Evolutionary conservation across 805 yeast genomes (phyloP).

Genomic region (Vanderwaltozyma yarrowii): DNA sequence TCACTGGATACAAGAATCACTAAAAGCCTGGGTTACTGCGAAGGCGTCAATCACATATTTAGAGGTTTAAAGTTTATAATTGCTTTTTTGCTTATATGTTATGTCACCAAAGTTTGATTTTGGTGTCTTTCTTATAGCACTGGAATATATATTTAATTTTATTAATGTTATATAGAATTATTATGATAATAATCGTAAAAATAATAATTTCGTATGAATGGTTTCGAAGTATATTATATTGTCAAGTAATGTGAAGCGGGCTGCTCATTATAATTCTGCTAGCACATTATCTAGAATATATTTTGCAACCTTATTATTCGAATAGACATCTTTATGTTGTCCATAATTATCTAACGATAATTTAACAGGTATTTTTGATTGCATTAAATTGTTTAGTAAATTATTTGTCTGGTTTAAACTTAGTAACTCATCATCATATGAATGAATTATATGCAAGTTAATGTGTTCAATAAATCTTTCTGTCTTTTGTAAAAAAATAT

Average conservation of each 20-base stretch:
- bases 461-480: constrained; percentile 1
- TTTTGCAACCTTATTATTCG: constrained; percentile 31
- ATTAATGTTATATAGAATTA: too few relatives aligned
- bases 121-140: too few relatives aligned
- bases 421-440: constrained; percentile 57
- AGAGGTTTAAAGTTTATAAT: not conserved
- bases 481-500: not conserved
- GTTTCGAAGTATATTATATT: too few relatives aligned
- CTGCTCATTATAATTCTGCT: too few relatives aligned
- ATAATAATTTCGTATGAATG: too few relatives aligned
- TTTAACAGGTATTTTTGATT: constrained; percentile 9
- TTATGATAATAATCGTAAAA: too few relatives aligned
- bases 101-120: too few relatives aligned
- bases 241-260: too few relatives aligned
- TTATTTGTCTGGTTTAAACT: constrained; percentile 38
- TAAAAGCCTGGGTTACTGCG: constrained; percentile 30
- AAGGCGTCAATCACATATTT: not conserved
- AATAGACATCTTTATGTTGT: constrained; percentile 54
- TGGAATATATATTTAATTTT: too few relatives aligned
- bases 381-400: constrained; percentile 30
- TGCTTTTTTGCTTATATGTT: not conserved
- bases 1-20: constrained; percentile 31
- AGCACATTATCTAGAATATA: constrained; percentile 14
- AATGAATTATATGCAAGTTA: constrained; percentile 41
- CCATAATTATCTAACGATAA: constrained; percentile 38